Evolutionary conservation across 805 yeast species (phyloP).

Genomic region (Kuraishia hungarica): DNA sequence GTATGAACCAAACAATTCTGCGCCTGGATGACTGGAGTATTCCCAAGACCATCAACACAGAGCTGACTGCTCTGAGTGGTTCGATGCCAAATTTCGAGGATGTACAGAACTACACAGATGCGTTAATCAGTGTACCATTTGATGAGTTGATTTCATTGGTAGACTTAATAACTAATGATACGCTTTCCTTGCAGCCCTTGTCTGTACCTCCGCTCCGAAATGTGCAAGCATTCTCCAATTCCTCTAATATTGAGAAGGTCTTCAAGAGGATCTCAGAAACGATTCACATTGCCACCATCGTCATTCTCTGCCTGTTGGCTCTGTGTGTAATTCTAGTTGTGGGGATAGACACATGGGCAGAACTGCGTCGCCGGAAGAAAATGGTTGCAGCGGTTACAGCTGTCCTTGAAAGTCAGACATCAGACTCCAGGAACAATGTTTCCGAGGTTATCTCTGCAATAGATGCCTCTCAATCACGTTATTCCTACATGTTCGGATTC

Average conservation of each 20-base stretch:
- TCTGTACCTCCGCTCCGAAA: conserved; percentile 30
- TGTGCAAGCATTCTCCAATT: conserved; percentile 30
- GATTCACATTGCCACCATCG: conserved; percentile 26
- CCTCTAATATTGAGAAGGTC: conserved; percentile 29
- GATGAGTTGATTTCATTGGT: conserved; percentile 33
- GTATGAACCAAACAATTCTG: conserved; percentile 51
- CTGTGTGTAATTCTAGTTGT: conserved; percentile 33
- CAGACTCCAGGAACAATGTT: background rate
- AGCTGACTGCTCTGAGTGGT: conserved; percentile 40
- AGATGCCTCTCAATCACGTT: conserved; percentile 16
- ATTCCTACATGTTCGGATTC: conserved; percentile 10
- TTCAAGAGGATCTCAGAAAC: conserved; percentile 21
- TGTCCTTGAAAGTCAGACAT: background rate
- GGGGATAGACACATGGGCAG: conserved; percentile 34
- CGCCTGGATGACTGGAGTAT: conserved; percentile 52
- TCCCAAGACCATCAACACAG: conserved; percentile 52
- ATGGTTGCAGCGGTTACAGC: conserved; percentile 23
- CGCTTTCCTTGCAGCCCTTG: conserved; percentile 17
- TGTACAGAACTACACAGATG: conserved; percentile 51
- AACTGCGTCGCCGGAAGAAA: conserved; percentile 39
- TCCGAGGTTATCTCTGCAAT: conserved; percentile 13
- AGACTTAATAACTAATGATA: conserved; percentile 8
- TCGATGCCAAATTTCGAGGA: conserved; percentile 59
- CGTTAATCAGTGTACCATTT: conserved; percentile 53
- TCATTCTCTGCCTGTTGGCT: conserved; percentile 29